A percentile compares a stretch with the other conserved stretches of the same genome.
Evolutionary conservation across 345 rosid species (phyloP).

Genomic region (Tarenaya hassleriana): DNA sequence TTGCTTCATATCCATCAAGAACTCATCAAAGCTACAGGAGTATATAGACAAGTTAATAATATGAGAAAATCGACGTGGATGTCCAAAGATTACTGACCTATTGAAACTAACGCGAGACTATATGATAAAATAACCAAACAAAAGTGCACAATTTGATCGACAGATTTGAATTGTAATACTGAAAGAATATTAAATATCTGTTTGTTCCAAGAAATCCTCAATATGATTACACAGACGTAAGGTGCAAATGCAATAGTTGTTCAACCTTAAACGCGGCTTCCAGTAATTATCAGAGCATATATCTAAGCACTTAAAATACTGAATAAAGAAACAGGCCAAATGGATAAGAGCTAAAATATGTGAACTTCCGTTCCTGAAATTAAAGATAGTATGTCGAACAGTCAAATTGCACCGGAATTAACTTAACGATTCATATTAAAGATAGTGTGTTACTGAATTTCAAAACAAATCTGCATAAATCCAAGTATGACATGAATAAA

Average conservation of each 20-base stretch:
- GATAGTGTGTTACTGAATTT: too few species aligned
- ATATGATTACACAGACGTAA: background rate
- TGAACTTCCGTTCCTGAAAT: background rate
- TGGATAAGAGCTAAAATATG: too few species aligned
- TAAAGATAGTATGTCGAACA: conserved; percentile 2
- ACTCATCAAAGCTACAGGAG: conserved; percentile 76
- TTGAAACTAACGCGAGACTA: background rate
- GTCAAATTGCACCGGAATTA: background rate
- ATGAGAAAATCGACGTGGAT: background rate
- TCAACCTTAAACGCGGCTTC: background rate
- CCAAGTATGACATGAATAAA: background rate
- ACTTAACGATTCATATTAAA: too few species aligned
- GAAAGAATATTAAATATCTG: background rate
- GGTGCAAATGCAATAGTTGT: background rate
- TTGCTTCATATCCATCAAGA: conserved; percentile 93
- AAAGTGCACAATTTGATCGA: background rate
- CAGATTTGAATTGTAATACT: background rate
- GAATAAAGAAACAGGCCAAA: too few species aligned
- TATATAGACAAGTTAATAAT: conserved; percentile 14
- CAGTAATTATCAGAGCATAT: background rate
- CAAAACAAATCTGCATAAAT: background rate
- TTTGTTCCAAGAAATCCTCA: background rate
- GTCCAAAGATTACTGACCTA: conserved; percentile 4
- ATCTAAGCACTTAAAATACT: conserved; percentile 1
- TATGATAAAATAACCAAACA: background rate